These are phyloP conservation scores for Asterochloris sp. DNA, from an alignment of 139 green algal species.

Conservation along the genomic window DNA sequence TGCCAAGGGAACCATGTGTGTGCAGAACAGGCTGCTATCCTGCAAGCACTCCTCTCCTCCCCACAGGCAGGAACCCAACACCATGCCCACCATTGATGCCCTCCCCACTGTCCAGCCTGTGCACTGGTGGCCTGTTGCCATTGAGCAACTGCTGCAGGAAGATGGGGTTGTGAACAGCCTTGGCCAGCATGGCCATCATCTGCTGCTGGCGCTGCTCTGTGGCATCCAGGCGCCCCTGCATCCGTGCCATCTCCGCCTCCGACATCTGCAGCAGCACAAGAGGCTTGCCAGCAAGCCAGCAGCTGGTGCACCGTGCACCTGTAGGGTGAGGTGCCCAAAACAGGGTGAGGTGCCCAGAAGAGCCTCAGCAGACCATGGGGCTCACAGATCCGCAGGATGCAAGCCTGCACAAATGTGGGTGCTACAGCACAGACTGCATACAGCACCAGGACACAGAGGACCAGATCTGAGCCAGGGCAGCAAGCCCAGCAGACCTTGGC, in stretches of 20 bases:
- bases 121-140: too few species aligned
- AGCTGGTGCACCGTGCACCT: background rate
- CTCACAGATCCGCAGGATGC: background rate
- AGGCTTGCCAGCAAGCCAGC: too few species aligned
- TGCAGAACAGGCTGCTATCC: too few species aligned
- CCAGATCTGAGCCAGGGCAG: too few species aligned
- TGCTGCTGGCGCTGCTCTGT: conserved; percentile 77
- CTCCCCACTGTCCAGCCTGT: background rate
- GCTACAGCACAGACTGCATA: too few species aligned
- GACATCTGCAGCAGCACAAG: conserved; percentile 29
- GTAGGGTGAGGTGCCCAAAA: too few species aligned
- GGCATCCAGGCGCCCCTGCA: conserved; percentile 62
- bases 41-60: too few species aligned
- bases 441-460: too few species aligned
- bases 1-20: too few species aligned
- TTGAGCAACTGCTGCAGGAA: conserved; percentile 63
- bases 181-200: conserved; percentile 78
- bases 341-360: too few species aligned
- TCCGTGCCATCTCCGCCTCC: conserved; percentile 51
- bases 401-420: background rate
- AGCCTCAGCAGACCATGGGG: background rate
- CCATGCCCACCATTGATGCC: background rate
- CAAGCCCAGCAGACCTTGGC: too few species aligned
- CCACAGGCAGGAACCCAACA: background rate
- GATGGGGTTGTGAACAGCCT: conserved; percentile 74